Conservation (phyloP, 257 asterid genomes). For the Galeopsis tetrahit region DNA sequence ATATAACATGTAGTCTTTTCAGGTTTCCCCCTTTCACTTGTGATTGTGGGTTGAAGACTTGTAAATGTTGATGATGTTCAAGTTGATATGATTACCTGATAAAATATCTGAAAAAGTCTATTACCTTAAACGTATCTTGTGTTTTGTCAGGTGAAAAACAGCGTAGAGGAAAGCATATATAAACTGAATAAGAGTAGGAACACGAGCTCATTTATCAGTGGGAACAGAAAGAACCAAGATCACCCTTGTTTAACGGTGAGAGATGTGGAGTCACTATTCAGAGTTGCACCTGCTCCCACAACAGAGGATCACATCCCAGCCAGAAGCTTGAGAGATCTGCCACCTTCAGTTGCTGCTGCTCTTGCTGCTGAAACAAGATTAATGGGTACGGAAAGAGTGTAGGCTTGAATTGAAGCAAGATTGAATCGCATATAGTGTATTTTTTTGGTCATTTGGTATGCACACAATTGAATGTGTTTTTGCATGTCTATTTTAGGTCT, state of each 20-base stretch:
- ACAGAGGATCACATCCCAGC: constrained; percentile 39
- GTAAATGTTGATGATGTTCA: constrained; percentile 3
- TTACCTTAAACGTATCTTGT: constrained; percentile 3
- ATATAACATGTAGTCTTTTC: too few species aligned
- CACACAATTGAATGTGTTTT: too few species aligned
- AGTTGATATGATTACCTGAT: background rate
- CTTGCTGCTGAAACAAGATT: constrained; percentile 91
- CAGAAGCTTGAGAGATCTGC: constrained; percentile 71
- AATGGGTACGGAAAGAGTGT: constrained; percentile 35
- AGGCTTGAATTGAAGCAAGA: too few species aligned
- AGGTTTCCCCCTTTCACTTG: too few species aligned
- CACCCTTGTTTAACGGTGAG: constrained; percentile 79
- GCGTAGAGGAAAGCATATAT: constrained; percentile 89
- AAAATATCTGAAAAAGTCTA: background rate
- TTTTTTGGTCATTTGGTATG: too few species aligned
- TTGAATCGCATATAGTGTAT: too few species aligned
- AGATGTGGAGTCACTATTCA: constrained; percentile 83
- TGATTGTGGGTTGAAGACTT: too few species aligned
- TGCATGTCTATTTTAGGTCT: too few species aligned
- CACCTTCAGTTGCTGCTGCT: constrained; percentile 92
- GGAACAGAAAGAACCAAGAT: constrained; percentile 89
- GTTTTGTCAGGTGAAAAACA: constrained; percentile 71
- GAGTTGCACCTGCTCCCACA: constrained; percentile 54
- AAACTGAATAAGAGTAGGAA: constrained; percentile 81
- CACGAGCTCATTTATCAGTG: constrained; percentile 72